Evolutionary conservation across 306 rosid genomes (phyloP).

Genomic region (Inga leiocalycina): DNA sequence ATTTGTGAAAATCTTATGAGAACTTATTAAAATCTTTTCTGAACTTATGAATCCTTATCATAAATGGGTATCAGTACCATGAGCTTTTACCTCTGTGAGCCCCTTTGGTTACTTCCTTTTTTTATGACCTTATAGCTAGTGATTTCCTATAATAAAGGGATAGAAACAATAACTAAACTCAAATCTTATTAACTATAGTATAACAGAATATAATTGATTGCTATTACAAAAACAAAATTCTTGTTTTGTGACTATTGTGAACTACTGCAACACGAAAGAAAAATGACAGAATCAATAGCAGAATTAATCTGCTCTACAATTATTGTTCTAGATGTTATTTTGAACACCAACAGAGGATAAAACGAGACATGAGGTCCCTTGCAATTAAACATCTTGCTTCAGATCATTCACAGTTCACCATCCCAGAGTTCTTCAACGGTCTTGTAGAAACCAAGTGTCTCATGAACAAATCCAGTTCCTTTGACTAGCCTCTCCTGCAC

Average conservation of each 20-base stretch:
- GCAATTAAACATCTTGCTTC: constrained; percentile 20
- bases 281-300: not conserved
- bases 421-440: constrained; percentile 72
- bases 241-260: not conserved
- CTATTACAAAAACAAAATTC: not conserved
- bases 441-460: constrained; percentile 47
- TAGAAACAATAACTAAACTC: not conserved
- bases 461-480: constrained; percentile 38
- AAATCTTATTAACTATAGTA: not conserved
- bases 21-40: too few relatives aligned
- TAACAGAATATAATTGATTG: not conserved
- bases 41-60: too few relatives aligned
- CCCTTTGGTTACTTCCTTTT: too few relatives aligned
- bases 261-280: not conserved
- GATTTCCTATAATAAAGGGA: too few relatives aligned
- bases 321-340: not conserved
- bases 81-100: too few relatives aligned
- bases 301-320: not conserved
- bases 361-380: not conserved
- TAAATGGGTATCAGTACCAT: too few relatives aligned
- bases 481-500: constrained; percentile 59
- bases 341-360: not conserved
- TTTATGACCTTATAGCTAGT: too few relatives aligned
- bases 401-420: constrained; percentile 43
- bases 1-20: too few relatives aligned